Evolutionary conservation across 495 filamentous ascomycete species (phyloP), one percentile per base, ranked within the genome.

Genomic region (Daldinia loculata): DNA sequence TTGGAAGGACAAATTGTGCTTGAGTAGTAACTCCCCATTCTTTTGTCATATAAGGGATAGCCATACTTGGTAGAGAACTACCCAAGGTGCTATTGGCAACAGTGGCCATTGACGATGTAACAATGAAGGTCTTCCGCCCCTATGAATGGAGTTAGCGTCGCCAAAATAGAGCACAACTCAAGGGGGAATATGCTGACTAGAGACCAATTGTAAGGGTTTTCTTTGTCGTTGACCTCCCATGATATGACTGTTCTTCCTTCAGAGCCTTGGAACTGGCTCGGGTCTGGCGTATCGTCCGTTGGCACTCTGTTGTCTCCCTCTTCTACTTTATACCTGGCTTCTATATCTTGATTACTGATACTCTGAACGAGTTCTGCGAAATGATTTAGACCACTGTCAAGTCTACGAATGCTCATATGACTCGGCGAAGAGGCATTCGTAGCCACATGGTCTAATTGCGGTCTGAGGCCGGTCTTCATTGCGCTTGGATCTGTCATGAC

Each of bases 31-130:
- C 79, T 57, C 83, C 62, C 79, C 89, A 93, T 61, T 89, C 83
- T 7, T 78, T 69, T 0, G 84, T 78, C 17, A 92, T 90, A 55
- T 82, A 85, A 4, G 81, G 82, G 43, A 86, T 87, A 43, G 87
- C 87, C 70, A 87, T 89, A 62, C 87, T 87, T 2, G 91, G 89
- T 15, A 94, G 78, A 0, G 89, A 84, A 30, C 87, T 90, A 3
- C 88, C 88, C 72, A 94, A 86, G n/a, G 91, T 93, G 36, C 86
- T 89, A 78, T 93, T 94, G 74, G 92, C 76, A 48, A 94, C 91
- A 30, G 87, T 80, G 68, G 88, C 75, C 78, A 91, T 88, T 57
- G 85, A 84, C 0, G 84, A 82, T 14, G 85, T 56, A 3, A 91
- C 74, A 14, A 91, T 83, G 55, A 81, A 82, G 11, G 80, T 69